These are phyloP conservation scores for Xerophyta viscosa DNA, from an alignment of 106 monocot genomes.

Conservation along the genomic window DNA sequence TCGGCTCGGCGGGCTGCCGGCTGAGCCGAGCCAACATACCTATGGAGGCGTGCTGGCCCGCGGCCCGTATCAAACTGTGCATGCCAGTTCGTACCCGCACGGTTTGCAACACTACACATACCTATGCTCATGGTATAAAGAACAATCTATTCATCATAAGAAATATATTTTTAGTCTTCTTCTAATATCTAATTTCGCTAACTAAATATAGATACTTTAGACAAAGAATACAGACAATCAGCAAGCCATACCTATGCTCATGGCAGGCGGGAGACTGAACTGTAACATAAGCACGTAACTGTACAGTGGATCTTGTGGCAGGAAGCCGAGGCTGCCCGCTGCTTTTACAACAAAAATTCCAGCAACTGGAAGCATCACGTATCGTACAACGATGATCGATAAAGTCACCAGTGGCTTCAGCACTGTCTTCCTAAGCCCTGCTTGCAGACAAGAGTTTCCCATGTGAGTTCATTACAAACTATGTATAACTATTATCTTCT, in stretches of 20 bases:
- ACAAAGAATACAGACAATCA: not conserved
- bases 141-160: no score
- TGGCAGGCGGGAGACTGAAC: slow-evolving; percentile 55
- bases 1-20: no score
- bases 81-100: no score
- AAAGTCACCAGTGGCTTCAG: slow-evolving; percentile 21
- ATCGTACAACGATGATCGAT: slow-evolving; percentile 27
- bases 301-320: slow-evolving; percentile 48
- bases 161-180: no score
- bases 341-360: slow-evolving; percentile 44
- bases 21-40: no score
- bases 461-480: not conserved
- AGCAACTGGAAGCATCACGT: slow-evolving; percentile 26
- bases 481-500: no score
- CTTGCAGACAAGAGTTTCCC: not conserved
- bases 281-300: slow-evolving; percentile 46
- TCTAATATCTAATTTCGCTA: not conserved
- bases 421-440: slow-evolving; percentile 25
- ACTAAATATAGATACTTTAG: not conserved
- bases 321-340: slow-evolving; percentile 25
- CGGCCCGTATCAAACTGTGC: no score
- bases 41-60: no score
- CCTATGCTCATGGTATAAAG: no score
- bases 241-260: slow-evolving; percentile 27
- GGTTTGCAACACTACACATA: no score